Evolutionary conservation across 257 asterid genomes (phyloP).

Genomic region (Capsicum pubescens): DNA sequence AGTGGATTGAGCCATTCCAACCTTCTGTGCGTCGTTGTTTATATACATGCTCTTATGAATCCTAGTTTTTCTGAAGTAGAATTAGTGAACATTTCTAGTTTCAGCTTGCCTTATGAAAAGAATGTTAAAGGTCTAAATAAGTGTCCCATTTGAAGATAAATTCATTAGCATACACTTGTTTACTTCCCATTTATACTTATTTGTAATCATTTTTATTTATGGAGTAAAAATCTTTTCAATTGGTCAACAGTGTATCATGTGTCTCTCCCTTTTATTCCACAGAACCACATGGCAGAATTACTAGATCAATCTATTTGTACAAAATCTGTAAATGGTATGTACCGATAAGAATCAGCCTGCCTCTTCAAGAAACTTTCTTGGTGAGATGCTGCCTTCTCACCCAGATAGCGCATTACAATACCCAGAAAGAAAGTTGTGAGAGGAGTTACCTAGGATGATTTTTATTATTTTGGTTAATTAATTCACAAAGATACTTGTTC

Average conservation of each 20-base stretch:
- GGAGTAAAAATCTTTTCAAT: background rate
- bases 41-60: too few species aligned
- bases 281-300: background rate
- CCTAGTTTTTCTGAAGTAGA: too few species aligned
- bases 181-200: too few species aligned
- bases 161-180: too few species aligned
- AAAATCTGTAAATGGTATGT: slow-evolving; percentile 26
- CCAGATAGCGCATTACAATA: background rate
- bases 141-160: too few species aligned
- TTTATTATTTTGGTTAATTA: slow-evolving; percentile 43
- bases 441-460: slow-evolving; percentile 37
- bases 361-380: slow-evolving; percentile 1
- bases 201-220: too few species aligned
- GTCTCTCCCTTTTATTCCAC: too few species aligned
- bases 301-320: slow-evolving; percentile 10
- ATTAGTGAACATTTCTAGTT: too few species aligned
- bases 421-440: slow-evolving; percentile 36
- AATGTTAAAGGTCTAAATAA: too few species aligned
- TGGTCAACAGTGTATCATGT: slow-evolving; percentile 29
- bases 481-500: slow-evolving; percentile 41
- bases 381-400: background rate
- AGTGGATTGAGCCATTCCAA: too few species aligned
- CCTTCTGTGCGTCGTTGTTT: too few species aligned
- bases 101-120: too few species aligned
- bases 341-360: background rate